Percentiles rank a stretch among this genome's conserved stretches.
phyloP scores from a whole-genome alignment of 2,329 filamentous ascomycete species.

The Fusarium sp. region DNA sequence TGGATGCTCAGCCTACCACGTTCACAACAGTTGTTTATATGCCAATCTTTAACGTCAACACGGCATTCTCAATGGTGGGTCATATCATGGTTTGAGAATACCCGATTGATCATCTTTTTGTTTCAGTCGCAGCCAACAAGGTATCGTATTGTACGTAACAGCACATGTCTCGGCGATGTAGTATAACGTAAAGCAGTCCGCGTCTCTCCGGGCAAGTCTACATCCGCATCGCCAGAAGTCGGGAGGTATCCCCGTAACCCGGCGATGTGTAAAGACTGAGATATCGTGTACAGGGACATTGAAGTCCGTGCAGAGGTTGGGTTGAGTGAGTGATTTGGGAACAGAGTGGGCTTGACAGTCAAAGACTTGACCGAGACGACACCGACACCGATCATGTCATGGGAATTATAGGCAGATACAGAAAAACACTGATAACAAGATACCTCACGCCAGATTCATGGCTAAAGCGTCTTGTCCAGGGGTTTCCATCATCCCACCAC shows the following conservation, averaged over 20 bases:
- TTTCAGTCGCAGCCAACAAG: slow-evolving; percentile 17
- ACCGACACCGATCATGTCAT: slow-evolving; percentile 28
- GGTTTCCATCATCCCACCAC: slow-evolving; percentile 38
- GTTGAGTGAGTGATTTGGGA: slow-evolving; percentile 11
- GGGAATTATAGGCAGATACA: neutral
- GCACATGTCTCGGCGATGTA: slow-evolving; percentile 14
- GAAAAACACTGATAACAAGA: slow-evolving; percentile 1
- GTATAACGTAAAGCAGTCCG: slow-evolving; percentile 11
- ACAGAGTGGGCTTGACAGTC: slow-evolving; percentile 3
- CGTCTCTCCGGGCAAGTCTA: slow-evolving; percentile 25
- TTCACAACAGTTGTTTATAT: neutral
- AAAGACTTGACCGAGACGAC: slow-evolving; percentile 19
- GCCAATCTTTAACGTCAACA: neutral
- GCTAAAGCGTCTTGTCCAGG: slow-evolving; percentile 23
- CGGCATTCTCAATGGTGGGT: neutral
- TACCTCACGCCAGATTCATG: slow-evolving; percentile 27
- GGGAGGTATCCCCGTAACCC: slow-evolving; percentile 21
- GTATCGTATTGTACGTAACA: slow-evolving; percentile 12
- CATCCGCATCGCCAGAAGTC: slow-evolving; percentile 39
- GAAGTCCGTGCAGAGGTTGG: neutral
- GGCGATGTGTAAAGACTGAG: slow-evolving; percentile 8
- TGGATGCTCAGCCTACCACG: slow-evolving; percentile 1
- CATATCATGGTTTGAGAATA: neutral
- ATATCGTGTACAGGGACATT: neutral
- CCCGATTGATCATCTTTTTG: neutral